Evolutionary conservation across 345 rosid species (phyloP).

Genomic region (Ceriops tagal): DNA sequence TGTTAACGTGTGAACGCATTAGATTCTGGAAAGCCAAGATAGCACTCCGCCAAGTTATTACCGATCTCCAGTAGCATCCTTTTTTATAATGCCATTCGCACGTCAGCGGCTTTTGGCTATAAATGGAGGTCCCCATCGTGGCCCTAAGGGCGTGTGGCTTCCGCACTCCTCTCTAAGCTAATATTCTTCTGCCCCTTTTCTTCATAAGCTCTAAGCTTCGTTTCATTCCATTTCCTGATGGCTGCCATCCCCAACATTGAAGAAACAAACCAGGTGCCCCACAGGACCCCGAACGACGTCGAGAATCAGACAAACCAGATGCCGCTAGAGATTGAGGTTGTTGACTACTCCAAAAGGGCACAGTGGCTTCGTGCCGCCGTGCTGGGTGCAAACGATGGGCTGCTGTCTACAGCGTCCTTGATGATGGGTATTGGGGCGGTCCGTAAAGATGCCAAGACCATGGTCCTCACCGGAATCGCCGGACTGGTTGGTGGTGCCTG

Average conservation of each 20-base stretch:
- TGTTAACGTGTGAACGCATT: too few species aligned
- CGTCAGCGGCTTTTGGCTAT: too few species aligned
- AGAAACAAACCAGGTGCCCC: constrained; percentile 19
- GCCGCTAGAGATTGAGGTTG: not conserved
- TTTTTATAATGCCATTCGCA: too few species aligned
- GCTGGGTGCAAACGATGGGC: constrained; percentile 76
- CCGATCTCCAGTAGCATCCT: too few species aligned
- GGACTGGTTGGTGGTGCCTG: constrained; percentile 74
- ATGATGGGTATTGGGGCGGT: constrained; percentile 85
- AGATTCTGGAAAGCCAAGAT: too few species aligned
- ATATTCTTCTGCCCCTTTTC: not conserved
- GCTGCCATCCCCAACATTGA: constrained; percentile 20
- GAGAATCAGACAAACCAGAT: constrained; percentile 11
- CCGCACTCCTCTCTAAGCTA: constrained; percentile 20
- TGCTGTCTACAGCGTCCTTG: constrained; percentile 69
- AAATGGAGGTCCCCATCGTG: too few species aligned
- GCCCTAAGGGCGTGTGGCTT: constrained; percentile 36
- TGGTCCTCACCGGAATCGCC: constrained; percentile 67
- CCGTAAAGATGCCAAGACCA: constrained; percentile 51
- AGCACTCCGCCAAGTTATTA: too few species aligned
- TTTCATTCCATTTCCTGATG: not conserved
- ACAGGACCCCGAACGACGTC: not conserved
- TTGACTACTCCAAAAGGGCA: constrained; percentile 59
- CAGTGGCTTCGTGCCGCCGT: constrained; percentile 86
- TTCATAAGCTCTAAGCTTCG: not conserved